Base-by-base conservation (phyloP, 768 basidiomycete genomes). In the Amanita inopinata region DNA sequence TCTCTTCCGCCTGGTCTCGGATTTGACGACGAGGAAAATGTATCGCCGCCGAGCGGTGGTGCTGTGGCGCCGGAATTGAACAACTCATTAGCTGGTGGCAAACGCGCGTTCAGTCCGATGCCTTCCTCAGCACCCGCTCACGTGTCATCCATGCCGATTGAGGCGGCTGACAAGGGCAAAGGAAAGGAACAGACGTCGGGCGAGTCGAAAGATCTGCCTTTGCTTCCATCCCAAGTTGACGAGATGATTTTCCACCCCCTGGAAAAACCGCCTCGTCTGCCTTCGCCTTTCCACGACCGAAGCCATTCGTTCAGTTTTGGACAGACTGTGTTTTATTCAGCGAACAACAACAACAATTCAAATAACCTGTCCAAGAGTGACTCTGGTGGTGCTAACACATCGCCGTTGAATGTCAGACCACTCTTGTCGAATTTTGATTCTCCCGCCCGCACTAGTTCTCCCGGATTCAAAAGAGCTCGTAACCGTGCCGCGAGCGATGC, bases 281-380 rank as follows among this genome's bases (percentile, higher is more conserved):
- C 62, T 12, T 44, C 59, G 4, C 54, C 60, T 0, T 55, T 67
- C 6, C 71, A 73, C 38, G 76, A 79, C 41, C 74, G 78, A 23
- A 78, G 76, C 48, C 70, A 78, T n/a, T 81, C 80, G 1, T 81
- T 80, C 57, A 79, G 76, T 53, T 71, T 78, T 40, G 79, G 78
- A 2, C 76, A 80, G 52, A 73, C 76, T 1, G 61, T 77, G 9
- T 81, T 81, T 56, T 75, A 69, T 49, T 76, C 79, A 3, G 61
- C 73, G 50, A 59, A 37, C 5, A 23, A 11, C 15, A 38, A 32
- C 15, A 20, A 8, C 5, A 44, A 44, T 18, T 28, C 20, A 5
- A 40, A 17, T 15, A 36, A 27, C 8, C 27, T 32, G 11, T 30
- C 33, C n/a, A 43, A 55, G 6, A 60, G 61, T 33, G 33, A 50